Conservation (phyloP, 2,329 filamentous ascomycete genomes). For the Neodidymelliopsis sp. region DNA sequence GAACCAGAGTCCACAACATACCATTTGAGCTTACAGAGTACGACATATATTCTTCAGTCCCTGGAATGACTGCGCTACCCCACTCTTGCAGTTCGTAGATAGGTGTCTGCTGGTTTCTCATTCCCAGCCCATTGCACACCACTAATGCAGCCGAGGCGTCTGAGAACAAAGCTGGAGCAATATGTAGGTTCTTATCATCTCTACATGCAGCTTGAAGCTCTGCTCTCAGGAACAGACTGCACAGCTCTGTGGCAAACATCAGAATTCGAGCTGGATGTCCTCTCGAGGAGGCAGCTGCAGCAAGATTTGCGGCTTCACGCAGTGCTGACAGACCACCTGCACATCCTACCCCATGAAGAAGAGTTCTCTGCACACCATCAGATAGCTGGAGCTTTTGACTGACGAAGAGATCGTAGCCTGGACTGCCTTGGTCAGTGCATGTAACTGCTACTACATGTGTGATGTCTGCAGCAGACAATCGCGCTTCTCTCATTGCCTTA, state of each 20-base stretch:
- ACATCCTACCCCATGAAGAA: conserved; percentile 51
- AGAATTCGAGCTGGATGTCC: conserved; percentile 68
- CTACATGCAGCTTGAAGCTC: conserved; percentile 68
- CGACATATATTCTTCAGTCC: conserved; percentile 68
- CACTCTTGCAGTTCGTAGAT: conserved; percentile 70
- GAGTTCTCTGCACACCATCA: conserved; percentile 40
- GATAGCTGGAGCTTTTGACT: conserved; percentile 41
- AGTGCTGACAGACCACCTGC: conserved; percentile 49
- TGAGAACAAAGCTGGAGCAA: conserved; percentile 72
- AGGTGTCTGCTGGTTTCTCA: conserved; percentile 37
- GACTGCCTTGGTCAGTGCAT: conserved; percentile 48
- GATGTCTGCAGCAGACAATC: conserved; percentile 31
- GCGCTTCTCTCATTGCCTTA: conserved; percentile 44
- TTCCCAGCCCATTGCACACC: conserved; percentile 69
- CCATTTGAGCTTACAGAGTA: conserved; percentile 71
- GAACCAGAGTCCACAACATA: conserved; percentile 39
- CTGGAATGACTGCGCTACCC: conserved; percentile 68
- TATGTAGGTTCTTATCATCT: conserved; percentile 62
- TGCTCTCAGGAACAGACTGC: conserved; percentile 63
- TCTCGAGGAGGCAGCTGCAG: conserved; percentile 67
- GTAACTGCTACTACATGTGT: conserved; percentile 52
- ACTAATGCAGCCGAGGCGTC: conserved; percentile 73
- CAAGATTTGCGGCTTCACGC: conserved; percentile 67
- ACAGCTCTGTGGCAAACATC: conserved; percentile 68
- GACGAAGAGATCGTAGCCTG: conserved; percentile 50